Conservation (phyloP, 495 filamentous ascomycete species). For the Neurospora intermedia region DNA sequence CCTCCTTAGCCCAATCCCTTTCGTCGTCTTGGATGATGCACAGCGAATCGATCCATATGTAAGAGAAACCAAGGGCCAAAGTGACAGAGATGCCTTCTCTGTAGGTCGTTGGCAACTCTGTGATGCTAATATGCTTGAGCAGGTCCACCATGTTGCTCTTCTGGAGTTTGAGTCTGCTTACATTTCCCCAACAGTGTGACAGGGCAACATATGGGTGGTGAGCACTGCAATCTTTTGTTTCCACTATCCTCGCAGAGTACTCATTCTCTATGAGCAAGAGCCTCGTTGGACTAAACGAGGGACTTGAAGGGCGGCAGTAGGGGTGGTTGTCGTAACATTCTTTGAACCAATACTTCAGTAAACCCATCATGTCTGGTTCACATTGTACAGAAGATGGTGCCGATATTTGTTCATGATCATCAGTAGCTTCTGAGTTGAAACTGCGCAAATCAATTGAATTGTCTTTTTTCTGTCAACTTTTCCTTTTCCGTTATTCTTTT, state of each 20-base stretch:
- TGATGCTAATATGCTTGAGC: neutral
- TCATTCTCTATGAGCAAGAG: neutral
- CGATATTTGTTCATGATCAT: neutral
- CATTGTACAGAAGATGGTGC: neutral
- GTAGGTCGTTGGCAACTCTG: neutral
- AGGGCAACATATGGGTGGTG: neutral
- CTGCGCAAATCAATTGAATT: neutral
- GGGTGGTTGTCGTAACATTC: neutral
- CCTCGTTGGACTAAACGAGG: neutral
- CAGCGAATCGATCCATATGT: neutral
- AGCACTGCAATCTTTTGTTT: neutral
- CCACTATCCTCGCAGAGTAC: neutral
- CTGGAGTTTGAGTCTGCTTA: neutral
- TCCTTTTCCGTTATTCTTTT: neutral
- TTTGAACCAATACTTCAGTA: neutral
- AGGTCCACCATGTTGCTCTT: neutral
- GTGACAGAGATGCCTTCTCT: neutral
- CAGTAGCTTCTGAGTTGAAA: neutral
- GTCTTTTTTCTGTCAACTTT: neutral
- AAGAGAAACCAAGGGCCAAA: neutral
- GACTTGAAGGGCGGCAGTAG: neutral
- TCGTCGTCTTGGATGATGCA: neutral
- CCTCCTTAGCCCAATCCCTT: neutral
- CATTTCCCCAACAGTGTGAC: neutral
- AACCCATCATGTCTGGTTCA: neutral